Evolutionary conservation across 192 early-diverging fungal species (phyloP).

Genomic region (Dimargaris verticillata): DNA sequence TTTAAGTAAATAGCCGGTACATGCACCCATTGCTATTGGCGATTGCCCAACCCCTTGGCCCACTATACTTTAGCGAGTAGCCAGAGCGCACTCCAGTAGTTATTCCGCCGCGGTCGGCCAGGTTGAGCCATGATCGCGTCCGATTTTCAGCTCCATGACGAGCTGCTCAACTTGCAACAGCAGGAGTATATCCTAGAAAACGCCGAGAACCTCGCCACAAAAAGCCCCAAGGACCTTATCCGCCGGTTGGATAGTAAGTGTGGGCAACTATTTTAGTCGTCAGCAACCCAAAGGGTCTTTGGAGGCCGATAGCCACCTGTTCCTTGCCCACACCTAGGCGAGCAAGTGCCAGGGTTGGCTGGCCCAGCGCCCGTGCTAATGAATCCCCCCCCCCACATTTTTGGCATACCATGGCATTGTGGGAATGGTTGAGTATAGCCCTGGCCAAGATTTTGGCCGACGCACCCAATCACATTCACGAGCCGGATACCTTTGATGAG

Average conservation of each 20-base stretch:
- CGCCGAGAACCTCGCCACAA: constrained; percentile 22
- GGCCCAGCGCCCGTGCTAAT: constrained; percentile 17
- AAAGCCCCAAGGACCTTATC: constrained; percentile 20
- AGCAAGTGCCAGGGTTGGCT: constrained; percentile 27
- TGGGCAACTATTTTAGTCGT: background rate
- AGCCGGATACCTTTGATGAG: background rate
- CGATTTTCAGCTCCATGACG: constrained; percentile 32
- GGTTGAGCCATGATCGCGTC: too few relatives aligned
- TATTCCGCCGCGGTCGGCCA: too few relatives aligned
- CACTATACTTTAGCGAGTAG: too few relatives aligned
- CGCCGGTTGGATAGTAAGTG: constrained; percentile 27
- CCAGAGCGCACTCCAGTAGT: too few relatives aligned
- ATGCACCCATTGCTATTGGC: too few relatives aligned
- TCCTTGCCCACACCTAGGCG: constrained; percentile 13
- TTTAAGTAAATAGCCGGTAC: too few relatives aligned
- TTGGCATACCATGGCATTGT: constrained; percentile 10
- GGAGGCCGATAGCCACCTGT: background rate
- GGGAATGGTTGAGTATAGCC: background rate
- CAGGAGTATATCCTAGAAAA: constrained; percentile 24
- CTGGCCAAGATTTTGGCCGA: constrained; percentile 2
- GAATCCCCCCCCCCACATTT: constrained; percentile 19
- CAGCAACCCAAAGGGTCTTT: background rate
- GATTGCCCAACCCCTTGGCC: too few relatives aligned
- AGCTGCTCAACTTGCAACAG: constrained; percentile 40
- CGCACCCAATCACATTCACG: background rate